Evolutionary conservation across 1,284 basidiomycete genomes (phyloP).

Genomic region (Singerocomus rubriflavus): DNA sequence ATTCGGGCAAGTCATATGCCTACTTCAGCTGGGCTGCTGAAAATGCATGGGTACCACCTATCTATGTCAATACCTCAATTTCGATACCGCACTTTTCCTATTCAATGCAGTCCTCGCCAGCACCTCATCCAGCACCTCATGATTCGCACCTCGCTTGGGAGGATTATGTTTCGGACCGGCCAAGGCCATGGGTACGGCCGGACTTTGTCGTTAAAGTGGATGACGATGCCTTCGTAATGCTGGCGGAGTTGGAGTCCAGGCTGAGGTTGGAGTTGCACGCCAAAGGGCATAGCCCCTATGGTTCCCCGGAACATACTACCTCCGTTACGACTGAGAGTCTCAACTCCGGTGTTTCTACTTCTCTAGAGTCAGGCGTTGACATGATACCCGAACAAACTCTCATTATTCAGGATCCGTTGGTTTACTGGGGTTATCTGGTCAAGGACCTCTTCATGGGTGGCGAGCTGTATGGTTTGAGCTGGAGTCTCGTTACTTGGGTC

Average conservation of each 20-base stretch:
- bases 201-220: conserved; percentile 92
- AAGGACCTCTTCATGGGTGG: conserved; percentile 96
- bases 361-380: neutral
- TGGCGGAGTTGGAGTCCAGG: conserved; percentile 87
- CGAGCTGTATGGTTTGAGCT: conserved; percentile 90
- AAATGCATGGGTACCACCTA: conserved; percentile 88
- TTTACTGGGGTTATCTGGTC: conserved; percentile 96
- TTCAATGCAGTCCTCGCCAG: conserved; percentile 48
- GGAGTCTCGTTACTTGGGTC: conserved; percentile 88
- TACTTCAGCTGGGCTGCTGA: conserved; percentile 89
- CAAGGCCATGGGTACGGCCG: conserved; percentile 69
- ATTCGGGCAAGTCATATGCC: conserved; percentile 80
- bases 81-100: conserved; percentile 55
- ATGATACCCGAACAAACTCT: conserved; percentile 3
- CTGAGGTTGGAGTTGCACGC: conserved; percentile 71
- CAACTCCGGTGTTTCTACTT: neutral
- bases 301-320: conserved; percentile 11
- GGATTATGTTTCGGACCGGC: conserved; percentile 43
- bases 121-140: conserved; percentile 61
- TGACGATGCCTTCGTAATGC: conserved; percentile 92
- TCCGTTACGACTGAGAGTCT: conserved; percentile 2
- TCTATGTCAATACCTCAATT: conserved; percentile 46
- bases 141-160: conserved; percentile 58
- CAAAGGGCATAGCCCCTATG: conserved; percentile 32
- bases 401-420: conserved; percentile 59